Evolutionary conservation across 2,329 filamentous ascomycete genomes (phyloP), one percentile per base, ranked within the genome.

Genomic region (Pestalotiopsis sp.): DNA sequence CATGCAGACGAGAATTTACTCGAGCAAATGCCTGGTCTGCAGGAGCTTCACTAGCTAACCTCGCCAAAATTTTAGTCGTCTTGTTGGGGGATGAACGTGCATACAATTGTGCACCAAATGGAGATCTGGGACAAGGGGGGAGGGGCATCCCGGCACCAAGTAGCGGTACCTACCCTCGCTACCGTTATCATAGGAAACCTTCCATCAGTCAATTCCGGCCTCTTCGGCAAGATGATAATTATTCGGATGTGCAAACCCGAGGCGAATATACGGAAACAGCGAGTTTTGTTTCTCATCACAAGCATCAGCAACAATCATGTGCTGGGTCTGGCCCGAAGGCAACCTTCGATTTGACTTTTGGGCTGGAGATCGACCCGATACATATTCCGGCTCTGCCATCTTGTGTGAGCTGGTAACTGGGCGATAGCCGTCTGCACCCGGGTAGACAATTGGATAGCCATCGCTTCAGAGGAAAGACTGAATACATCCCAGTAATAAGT

Each of bases 61-160:
- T 75, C 75, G 76, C 74, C 76, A 77, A 77, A 75, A 72, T 68
- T 70, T 74, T 70, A 45, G 71, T 72, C 70, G 72, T 77, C 73
- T 78, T 79, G 77, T 78, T 79, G 77, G 77, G 77, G 77, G 73
- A 76, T 71, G 68, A 62, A 56, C 60, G 52, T 49, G 66, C 59
- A 69, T 66, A 66, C 65, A 36, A 57, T 59, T 56, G 56, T 58
- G 66, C 69, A 69, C 60, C 64, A 62, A 31, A 36, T 23, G 36
- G 58, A 41, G 69, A 67, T 70, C 69, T 67, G 64, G 64, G 63
- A 60, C 69, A 70, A 61, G 67, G 64, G 31, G 61, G 14, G 67
- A 60, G 64, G 61, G 11, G 13, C 36, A 45, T 23, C 20, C 63
- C 52, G 25, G 41, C 36, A 14, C 39, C 20, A 63, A 14, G 66